Evolutionary conservation across 2,329 filamentous ascomycete species (phyloP).

Genomic region (Domatiomyces globalis): DNA sequence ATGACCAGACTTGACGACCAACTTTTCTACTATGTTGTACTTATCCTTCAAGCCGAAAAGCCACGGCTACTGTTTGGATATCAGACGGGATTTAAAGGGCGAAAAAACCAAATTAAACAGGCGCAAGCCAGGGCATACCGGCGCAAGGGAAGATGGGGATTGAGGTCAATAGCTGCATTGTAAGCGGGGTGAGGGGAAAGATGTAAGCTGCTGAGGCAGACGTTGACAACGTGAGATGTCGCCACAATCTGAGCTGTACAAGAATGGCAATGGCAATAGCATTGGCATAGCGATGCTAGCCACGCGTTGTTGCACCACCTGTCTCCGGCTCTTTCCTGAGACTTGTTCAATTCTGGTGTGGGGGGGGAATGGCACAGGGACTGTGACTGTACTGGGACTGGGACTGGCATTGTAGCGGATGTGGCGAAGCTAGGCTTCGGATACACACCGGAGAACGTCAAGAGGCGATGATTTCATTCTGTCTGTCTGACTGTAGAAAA

Average conservation of each 20-base stretch:
- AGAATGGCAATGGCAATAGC: not conserved
- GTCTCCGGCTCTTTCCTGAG: not conserved
- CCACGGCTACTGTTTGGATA: slow-evolving; percentile 14
- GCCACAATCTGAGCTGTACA: not conserved
- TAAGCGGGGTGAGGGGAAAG: not conserved
- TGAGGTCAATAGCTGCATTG: not conserved
- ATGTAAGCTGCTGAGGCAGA: not conserved
- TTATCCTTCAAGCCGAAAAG: slow-evolving; percentile 1
- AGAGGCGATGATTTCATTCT: not conserved
- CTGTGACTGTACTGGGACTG: no score
- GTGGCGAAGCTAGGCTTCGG: not conserved
- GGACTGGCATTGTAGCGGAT: not conserved
- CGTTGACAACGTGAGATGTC: not conserved
- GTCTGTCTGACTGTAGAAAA: not conserved
- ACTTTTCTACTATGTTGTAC: not conserved
- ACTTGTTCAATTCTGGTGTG: not conserved
- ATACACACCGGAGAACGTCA: not conserved
- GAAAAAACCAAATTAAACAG: not conserved
- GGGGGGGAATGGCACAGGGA: not conserved
- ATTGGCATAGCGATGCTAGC: not conserved
- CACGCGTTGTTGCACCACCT: not conserved
- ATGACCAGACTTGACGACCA: slow-evolving; percentile 11
- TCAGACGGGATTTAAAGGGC: not conserved
- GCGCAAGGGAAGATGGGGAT: not conserved
- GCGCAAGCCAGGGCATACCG: not conserved